Evolutionary conservation across 352 stramenopile species (phyloP).

Genomic region (Pythium vanterpoolii): DNA sequence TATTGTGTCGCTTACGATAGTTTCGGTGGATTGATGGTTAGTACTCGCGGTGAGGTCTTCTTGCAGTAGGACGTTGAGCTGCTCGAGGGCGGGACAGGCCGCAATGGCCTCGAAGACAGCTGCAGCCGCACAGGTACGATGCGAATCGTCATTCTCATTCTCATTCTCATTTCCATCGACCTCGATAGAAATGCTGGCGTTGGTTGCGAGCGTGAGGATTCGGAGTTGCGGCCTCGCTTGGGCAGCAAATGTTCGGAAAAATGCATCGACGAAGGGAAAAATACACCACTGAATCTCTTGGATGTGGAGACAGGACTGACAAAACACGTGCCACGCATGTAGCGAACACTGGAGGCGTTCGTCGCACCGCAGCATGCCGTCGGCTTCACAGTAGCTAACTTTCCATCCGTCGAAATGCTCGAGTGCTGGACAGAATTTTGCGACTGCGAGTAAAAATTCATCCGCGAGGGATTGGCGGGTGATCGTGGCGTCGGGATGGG

Average conservation of each 20-base stretch:
- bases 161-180: not conserved
- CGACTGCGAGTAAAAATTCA: slow-evolving; percentile 13
- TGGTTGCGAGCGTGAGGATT: slow-evolving; percentile 10
- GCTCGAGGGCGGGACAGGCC: slow-evolving; percentile 5
- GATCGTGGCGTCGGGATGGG: not conserved
- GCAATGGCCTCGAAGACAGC: slow-evolving; percentile 5
- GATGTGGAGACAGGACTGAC: slow-evolving; percentile 30
- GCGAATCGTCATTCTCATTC: not conserved
- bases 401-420: slow-evolving; percentile 33
- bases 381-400: slow-evolving; percentile 4
- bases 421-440: slow-evolving; percentile 16
- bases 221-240: not conserved
- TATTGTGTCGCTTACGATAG: slow-evolving; percentile 5
- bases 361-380: slow-evolving; percentile 21
- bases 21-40: not conserved
- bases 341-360: slow-evolving; percentile 25
- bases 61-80: slow-evolving; percentile 13
- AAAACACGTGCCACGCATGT: slow-evolving; percentile 42
- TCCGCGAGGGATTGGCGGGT: not conserved
- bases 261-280: slow-evolving; percentile 52
- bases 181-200: slow-evolving; percentile 2
- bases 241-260: slow-evolving; percentile 41
- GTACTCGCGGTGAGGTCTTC: not conserved
- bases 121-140: not conserved
- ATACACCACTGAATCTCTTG: slow-evolving; percentile 59